Base-by-base conservation (phyloP, 2,329 filamentous ascomycete genomes). In the Fusarium dimerum region DNA sequence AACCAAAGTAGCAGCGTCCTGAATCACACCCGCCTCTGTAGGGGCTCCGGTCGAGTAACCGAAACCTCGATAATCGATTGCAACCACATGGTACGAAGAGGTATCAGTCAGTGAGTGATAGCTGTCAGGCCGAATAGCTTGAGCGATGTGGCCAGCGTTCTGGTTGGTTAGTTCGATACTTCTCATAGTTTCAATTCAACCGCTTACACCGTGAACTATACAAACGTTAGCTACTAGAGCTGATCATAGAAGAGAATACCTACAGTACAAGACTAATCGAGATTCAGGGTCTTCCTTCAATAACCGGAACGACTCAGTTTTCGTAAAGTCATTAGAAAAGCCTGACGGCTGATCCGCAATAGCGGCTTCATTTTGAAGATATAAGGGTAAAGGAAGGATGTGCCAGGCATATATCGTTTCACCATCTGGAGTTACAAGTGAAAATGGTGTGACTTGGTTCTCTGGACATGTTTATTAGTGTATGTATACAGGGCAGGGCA, bases 41-140 rank as follows among this genome's bases (percentile, higher is more conserved):
- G 93, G 93, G 5, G 73, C 75, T n/a, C 93, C 91, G 1, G 86
- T 90, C 9, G 89, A 94, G 39, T 83, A 80, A 1, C 92, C 92
- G 62, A 90, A 97, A 7, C 92, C 92, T 16, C 92, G 88, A 72
- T 97, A 97, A 76, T 96, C 92, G 63, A 96, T 85, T 39, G 90
- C 84, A n/a, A 97, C 77, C 42, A 96, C 82, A 67, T 97, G 92
- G 49, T 92, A 85, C 0, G 81, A 82, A 2, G 88, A 88, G 3
- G 86, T 84, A 47, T 88, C 83, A 5, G 91, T 84, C 40, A 96
- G 76, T 42, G 86, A 81, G 62, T 92, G 90, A 69, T 95, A 95
- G 51, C 85, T 88, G 32, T 85, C 79, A 2, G 91, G 87, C 15
- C 93, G 85, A 68, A 86, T 82, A 54, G 84, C 85, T 69, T 95